Evolutionary conservation across 331 rosid genomes (phyloP), one percentile per base, ranked within the genome.

Genomic region (Pyrus hybrid): DNA sequence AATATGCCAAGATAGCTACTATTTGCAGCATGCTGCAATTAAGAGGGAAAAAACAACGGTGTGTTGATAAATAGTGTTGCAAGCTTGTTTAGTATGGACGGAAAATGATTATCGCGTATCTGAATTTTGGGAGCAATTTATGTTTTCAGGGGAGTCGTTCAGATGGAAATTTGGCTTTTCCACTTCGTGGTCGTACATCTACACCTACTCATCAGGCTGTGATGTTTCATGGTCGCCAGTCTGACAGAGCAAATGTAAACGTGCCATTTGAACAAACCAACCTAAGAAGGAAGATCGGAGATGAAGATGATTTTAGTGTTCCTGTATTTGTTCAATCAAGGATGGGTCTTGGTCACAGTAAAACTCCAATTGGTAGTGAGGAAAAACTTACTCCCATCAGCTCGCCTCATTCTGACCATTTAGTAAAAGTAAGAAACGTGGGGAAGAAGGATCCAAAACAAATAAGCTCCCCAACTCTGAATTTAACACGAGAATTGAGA

Each of bases 251-350:
- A 49, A 86, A 81, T 83, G 58, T 61, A 66, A 94, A 76, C 56
- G 37, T 72, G 68, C 67, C 87, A 4, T 43, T 67, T 35, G 51
- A 66, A 8, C 91, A 77, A 68, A 77, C 79, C 67, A 87, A 90
- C 20, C 88, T 80, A 77, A 89, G 85, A 81, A 85, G 83, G 84
- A 87, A 83, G 84, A 83, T 54, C 5, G 79, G 86, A 32, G 87
- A 92, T 62, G 93, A 89, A 43, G 97, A 90, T 57, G 99, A 95
- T 78, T 88, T 89, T 67, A 82, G 23, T 76, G 97, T 95, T 79
- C 99, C 99, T 62, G 85, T 86, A 21, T 92, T 80, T 69, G 71
- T 83, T 81, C 96, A 81, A 71, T 85, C 91, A 26, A 77, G 81
- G 75, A 75, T 30, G 56, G 88, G 79, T 78, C 87, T 86, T 51